Evolutionary conservation across 805 yeast species (phyloP), one percentile per base, ranked within the genome.

Genomic region (Monosporozyma solicola): DNA sequence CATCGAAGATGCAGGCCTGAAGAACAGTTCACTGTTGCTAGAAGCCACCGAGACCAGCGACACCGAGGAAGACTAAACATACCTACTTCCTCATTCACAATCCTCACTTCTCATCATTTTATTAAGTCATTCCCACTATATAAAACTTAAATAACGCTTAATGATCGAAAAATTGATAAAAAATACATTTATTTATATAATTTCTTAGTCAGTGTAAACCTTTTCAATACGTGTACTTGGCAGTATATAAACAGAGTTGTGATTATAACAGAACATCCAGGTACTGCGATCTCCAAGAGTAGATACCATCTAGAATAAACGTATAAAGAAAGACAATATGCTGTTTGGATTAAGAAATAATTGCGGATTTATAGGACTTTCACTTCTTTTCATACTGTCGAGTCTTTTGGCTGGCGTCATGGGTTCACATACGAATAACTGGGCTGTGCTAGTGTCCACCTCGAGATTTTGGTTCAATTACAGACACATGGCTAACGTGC

Each of bases 391-490:
- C 13, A 45, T 45, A 31, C 13, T 45, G 35, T n/a, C 35, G 25
- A 29, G 35, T 43, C 25, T 43, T 31, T 32, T 25, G 29, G 24
- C 46, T 22, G 32, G 29, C 11, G 50, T 51, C 2, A 11, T 45
- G 32, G 50, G 57, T 10, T 46, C 54, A 61, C 85, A 72, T 80
- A 90, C 84, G 6, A 80, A 80, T 61, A 80, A 80, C 65, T 80
- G 85, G 85, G 82, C 99, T 0, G 98, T 94, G 4, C 72, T 94
- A 47, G 97, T 94, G 41, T 89, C 96, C 2, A 92, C 99, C 1
- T 90, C 97, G 11, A 74, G 98, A 55, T 94, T 94, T 72, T 94
- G 99, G 99, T 94, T 94, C 77, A 94, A 94, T 69, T 94, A 94
- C 66, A 78, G 99, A 66, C 99, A 94, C 69, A 88, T 92, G 89